A percentile compares a stretch with the other conserved stretches of the same genome.
Evolutionary conservation across 31 red algal genomes (phyloP).

Genomic region (Endocladia muricata): DNA sequence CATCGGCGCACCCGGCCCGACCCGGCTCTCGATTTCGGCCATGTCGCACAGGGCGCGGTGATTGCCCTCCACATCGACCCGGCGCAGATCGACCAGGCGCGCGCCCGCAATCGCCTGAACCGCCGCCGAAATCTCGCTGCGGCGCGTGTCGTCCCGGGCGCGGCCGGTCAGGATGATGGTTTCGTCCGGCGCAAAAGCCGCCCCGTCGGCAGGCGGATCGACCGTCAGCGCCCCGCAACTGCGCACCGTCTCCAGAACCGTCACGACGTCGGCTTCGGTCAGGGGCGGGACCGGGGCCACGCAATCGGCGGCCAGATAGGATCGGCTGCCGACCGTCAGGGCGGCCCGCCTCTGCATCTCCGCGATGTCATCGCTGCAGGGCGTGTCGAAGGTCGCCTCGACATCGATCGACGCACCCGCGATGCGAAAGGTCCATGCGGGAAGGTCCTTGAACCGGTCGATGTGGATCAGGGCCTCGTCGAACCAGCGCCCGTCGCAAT

Average conservation of each 20-base stretch:
- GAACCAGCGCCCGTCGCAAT: background rate
- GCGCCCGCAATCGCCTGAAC: conserved; percentile 2
- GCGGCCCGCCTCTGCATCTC: conserved; percentile 2
- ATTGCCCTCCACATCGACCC: conserved; percentile 3
- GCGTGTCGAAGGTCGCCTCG: background rate
- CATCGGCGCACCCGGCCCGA: conserved; percentile 1
- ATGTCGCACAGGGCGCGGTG: conserved; percentile 2
- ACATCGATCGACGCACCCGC: conserved; percentile 1
- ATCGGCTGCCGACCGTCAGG: background rate
- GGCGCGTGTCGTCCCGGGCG: background rate
- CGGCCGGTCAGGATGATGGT: conserved; percentile 3
- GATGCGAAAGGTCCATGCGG: conserved; percentile 3
- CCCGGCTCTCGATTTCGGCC: background rate
- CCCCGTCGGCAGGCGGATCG: background rate
- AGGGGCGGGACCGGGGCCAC: background rate
- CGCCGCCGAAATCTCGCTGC: background rate
- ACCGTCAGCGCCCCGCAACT: background rate
- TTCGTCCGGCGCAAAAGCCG: background rate
- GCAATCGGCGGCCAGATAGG: conserved; percentile 3
- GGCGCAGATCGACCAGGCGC: conserved; percentile 1
- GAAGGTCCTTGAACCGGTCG: conserved; percentile 3
- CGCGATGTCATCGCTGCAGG: background rate
- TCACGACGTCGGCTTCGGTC: background rate
- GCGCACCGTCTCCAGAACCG: background rate
- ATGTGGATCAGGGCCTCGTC: conserved; percentile 4